Percentiles rank a stretch among this genome's conserved stretches.
phyloP scores from a whole-genome alignment of 2,329 filamentous ascomycete genomes.

The Camillea tinctor region DNA sequence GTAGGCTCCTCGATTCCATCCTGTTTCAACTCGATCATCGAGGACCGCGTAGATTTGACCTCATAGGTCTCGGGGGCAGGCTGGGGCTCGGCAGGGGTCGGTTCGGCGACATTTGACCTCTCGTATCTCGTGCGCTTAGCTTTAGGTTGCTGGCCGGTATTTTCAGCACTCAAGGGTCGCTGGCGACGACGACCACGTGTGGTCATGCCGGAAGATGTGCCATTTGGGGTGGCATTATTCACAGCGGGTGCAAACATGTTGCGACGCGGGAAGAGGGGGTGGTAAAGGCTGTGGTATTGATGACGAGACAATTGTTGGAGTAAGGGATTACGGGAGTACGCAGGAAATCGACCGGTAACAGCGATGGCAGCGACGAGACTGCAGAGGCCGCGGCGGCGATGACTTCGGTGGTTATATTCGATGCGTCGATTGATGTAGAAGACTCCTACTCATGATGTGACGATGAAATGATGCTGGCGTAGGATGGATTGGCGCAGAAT shows the following conservation, averaged over 20 bases:
- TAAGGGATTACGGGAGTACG: slow-evolving; percentile 1
- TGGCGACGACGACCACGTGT: slow-evolving; percentile 62
- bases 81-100: slow-evolving; percentile 55
- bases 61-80: slow-evolving; percentile 53
- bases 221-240: slow-evolving; percentile 44
- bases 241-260: slow-evolving; percentile 60
- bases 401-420: slow-evolving; percentile 18
- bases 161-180: slow-evolving; percentile 57
- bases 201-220: slow-evolving; percentile 45
- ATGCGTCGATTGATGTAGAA: slow-evolving; percentile 24
- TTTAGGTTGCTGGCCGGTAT: slow-evolving; percentile 56
- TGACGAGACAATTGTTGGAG: slow-evolving; percentile 11
- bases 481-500: slow-evolving; percentile 7
- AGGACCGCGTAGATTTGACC: slow-evolving; percentile 52
- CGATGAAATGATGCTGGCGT: slow-evolving; percentile 4
- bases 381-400: slow-evolving; percentile 10
- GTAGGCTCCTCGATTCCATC: slow-evolving; percentile 46
- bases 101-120: slow-evolving; percentile 48
- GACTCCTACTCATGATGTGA: slow-evolving; percentile 22
- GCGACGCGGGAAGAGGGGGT: slow-evolving; percentile 11
- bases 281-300: slow-evolving; percentile 9
- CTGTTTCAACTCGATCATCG: slow-evolving; percentile 43
- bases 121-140: slow-evolving; percentile 59
- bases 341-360: background rate
- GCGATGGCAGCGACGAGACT: slow-evolving; percentile 3